Evolutionary conservation across 1,139 yeast species (phyloP).

Genomic region (Scheffersomyces titani): DNA sequence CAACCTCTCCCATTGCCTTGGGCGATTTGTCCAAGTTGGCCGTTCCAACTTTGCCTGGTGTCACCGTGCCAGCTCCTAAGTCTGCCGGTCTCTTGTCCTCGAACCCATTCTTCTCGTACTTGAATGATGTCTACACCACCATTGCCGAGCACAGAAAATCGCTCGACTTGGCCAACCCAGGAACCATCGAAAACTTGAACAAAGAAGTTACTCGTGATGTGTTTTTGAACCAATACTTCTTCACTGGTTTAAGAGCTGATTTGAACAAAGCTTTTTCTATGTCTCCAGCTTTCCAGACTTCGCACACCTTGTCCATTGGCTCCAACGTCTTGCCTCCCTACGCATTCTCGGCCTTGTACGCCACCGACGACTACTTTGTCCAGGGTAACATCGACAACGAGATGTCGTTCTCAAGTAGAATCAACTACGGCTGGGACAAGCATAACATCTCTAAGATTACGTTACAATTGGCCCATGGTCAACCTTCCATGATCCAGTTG

Average conservation of each 20-base stretch:
- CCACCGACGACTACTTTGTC: constrained; percentile 79
- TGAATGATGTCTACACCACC: constrained; percentile 74
- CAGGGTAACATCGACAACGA: constrained; percentile 95
- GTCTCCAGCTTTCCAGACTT: constrained; percentile 95
- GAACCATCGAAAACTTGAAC: constrained; percentile 89
- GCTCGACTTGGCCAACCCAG: constrained; percentile 85
- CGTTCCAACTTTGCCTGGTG: constrained; percentile 59
- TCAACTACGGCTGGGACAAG: constrained; percentile 90
- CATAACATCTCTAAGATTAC: constrained; percentile 80
- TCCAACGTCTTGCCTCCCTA: constrained; percentile 87
- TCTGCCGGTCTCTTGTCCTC: constrained; percentile 73
- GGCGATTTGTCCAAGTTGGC: constrained; percentile 56
- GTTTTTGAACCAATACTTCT: constrained; percentile 83
- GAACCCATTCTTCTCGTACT: constrained; percentile 80
- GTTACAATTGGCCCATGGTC: constrained; percentile 84
- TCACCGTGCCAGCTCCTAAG: constrained; percentile 51
- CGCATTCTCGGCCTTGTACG: constrained; percentile 88
- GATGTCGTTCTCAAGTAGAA: constrained; percentile 80
- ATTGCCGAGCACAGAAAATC: constrained; percentile 79
- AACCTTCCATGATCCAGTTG: constrained; percentile 91
- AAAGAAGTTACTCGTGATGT: constrained; percentile 95
- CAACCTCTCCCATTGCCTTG: constrained; percentile 36
- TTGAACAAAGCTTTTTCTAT: constrained; percentile 88
- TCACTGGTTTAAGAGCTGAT: constrained; percentile 97
- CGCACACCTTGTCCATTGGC: constrained; percentile 91